These are phyloP conservation scores for Lycium ferocissimum DNA, from an alignment of 257 asterid genomes.

Conservation along the genomic window DNA sequence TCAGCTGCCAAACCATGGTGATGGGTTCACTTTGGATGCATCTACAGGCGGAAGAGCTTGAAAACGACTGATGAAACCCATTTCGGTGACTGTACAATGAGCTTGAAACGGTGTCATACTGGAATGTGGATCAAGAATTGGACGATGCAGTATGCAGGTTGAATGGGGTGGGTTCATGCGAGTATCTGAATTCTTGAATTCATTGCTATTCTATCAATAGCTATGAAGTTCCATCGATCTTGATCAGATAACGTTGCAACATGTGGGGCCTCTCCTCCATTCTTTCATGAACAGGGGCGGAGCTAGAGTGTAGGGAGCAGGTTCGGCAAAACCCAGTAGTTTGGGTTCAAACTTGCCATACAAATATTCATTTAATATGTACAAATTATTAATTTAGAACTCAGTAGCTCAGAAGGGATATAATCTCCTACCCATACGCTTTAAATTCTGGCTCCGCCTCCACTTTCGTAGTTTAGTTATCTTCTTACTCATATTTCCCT, in stretches of 20 bases:
- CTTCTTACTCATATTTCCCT: background rate
- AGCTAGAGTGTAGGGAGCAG: too few species aligned
- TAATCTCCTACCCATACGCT: too few species aligned
- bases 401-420: too few species aligned
- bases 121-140: background rate
- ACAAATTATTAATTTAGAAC: too few species aligned
- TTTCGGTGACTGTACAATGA: background rate
- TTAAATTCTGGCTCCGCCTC: too few species aligned
- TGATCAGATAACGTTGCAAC: background rate
- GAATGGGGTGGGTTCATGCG: conserved; percentile 4
- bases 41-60: background rate
- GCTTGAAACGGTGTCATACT: background rate
- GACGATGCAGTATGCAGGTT: background rate
- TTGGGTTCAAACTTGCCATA: too few species aligned
- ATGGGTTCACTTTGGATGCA: background rate
- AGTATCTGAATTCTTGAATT: background rate
- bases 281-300: background rate
- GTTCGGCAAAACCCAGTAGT: too few species aligned
- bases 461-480: background rate
- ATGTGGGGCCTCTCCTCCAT: background rate
- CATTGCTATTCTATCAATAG: background rate
- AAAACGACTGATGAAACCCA: background rate
- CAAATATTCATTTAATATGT: too few species aligned
- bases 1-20: background rate
- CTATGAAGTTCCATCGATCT: background rate